A percentile compares a stretch with the other conserved stretches of the same genome.
Conservation (phyloP, 2,329 filamentous ascomycete species). For the Aspergillus sp. region DNA sequence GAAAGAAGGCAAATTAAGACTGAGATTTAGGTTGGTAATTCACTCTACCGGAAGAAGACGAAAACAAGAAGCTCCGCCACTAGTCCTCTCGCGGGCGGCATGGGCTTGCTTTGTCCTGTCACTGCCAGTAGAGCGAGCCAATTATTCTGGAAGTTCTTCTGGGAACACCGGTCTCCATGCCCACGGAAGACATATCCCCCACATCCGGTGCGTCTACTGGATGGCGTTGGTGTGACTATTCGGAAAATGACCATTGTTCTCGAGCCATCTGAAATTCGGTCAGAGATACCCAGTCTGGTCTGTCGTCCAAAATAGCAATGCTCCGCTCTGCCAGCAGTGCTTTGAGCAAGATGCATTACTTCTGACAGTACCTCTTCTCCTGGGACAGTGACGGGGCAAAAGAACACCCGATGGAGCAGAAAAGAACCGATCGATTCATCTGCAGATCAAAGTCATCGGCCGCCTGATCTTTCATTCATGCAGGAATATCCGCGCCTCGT, state of each 20-base stretch:
- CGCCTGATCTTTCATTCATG: conserved; percentile 28
- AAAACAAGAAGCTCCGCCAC: not conserved
- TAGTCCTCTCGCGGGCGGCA: conserved; percentile 13
- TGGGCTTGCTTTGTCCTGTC: conserved; percentile 19
- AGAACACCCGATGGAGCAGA: conserved; percentile 20
- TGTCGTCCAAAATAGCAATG: conserved; percentile 7
- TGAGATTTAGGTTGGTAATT: not conserved
- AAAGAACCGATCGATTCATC: not conserved
- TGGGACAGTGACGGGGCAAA: conserved; percentile 29
- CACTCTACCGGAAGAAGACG: conserved; percentile 1
- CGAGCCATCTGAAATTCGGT: conserved; percentile 6
- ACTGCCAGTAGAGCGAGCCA: conserved; percentile 11
- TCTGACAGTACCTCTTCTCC: conserved; percentile 17
- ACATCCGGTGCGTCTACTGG: conserved; percentile 8
- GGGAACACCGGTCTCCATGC: conserved; percentile 9
- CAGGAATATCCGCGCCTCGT: conserved; percentile 23
- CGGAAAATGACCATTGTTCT: conserved; percentile 14
- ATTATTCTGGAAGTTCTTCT: conserved; percentile 25
- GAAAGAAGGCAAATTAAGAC: conserved; percentile 2
- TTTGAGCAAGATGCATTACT: conserved; percentile 17
- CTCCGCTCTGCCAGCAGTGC: not conserved
- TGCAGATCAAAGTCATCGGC: conserved; percentile 29
- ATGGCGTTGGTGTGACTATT: conserved; percentile 14
- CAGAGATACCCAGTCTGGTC: not conserved
- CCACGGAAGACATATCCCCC: conserved; percentile 14